Percentiles rank a stretch among this genome's conserved stretches.
phyloP scores from a whole-genome alignment of 2,329 filamentous ascomycete genomes.

The Nemania abortiva region DNA sequence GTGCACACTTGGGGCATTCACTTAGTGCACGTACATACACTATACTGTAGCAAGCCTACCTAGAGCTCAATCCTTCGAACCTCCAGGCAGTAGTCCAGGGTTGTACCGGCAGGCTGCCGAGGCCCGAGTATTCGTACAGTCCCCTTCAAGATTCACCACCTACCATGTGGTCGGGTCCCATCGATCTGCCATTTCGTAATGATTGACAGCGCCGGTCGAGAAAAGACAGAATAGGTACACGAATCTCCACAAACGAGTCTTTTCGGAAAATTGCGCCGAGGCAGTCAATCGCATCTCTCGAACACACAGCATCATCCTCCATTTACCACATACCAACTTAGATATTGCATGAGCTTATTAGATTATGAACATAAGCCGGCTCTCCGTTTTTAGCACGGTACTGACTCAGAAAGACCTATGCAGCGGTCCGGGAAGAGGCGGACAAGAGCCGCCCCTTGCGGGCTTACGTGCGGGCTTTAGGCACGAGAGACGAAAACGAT shows the following conservation, averaged over 20 bases:
- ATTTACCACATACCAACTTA: background rate
- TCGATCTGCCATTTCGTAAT: background rate
- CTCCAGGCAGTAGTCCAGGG: no score
- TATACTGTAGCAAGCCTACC: background rate
- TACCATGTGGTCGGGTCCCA: conserved; percentile 7
- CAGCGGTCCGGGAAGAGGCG: background rate
- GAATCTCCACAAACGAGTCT: background rate
- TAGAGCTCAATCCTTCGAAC: conserved; percentile 1
- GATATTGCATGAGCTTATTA: background rate
- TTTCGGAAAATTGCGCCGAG: background rate
- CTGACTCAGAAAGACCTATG: background rate
- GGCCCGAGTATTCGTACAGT: background rate
- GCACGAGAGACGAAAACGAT: conserved; percentile 1
- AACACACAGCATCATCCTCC: background rate
- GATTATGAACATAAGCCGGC: background rate
- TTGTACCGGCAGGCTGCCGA: conserved; percentile 1
- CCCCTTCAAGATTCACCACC: background rate
- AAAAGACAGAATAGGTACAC: background rate
- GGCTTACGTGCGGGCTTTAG: background rate
- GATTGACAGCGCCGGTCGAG: background rate
- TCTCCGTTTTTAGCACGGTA: conserved; percentile 1
- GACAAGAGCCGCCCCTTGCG: background rate
- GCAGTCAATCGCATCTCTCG: background rate
- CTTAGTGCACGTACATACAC: background rate
- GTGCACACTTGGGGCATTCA: background rate